Evolutionary conservation across 1,284 basidiomycete species (phyloP), one percentile per base, ranked within the genome.

Genomic region (Leccinum variabile): DNA sequence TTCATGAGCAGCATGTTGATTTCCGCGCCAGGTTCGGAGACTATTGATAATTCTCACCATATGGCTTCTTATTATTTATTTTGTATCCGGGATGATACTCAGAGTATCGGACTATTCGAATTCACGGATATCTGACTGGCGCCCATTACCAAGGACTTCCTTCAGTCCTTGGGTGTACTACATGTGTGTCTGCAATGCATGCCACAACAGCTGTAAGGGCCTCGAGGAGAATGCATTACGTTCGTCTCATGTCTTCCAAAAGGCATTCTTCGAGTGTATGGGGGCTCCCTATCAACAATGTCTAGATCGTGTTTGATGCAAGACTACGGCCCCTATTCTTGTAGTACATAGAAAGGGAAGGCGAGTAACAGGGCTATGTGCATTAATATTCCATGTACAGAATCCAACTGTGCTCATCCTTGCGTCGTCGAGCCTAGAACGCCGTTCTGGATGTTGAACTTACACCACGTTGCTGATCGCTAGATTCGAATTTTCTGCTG

Each of bases 1-100:
- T 9, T 37, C 25, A 16, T 54, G 55, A 14, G 53, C 52, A 35
- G 10, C 11, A 22, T 59, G 5, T 22, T 25, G 50, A 39, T 72
- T 56, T 13, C 16, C 2, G 14, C 11, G 46, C 37, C 63, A 78
- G 77, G 60, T 78, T 78, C 56, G 77, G 70, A 55, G 76, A 79
- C 59, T 54, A 72, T 60, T 77, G 61, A 69, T 59, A 32, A 62
- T 59, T 44, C 6, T 56, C 57, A 54, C 16, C 39, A 10, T 28
- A 35, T 44, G 30, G 33, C 25, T 22, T 46, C 46, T 56, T 60
- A 39, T 41, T 60, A 44, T 41, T 28, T 67, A 54, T 57, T 59
- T 65, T 55, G 30, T 35, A 49, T 67, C 46, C 57, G 46, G 46
- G 46, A 25, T 25, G 22, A 49, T 49, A 4, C 13, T 25, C 46